Base-by-base conservation (phyloP, 2,329 filamentous ascomycete species). In the Paecilomyces formosus region DNA sequence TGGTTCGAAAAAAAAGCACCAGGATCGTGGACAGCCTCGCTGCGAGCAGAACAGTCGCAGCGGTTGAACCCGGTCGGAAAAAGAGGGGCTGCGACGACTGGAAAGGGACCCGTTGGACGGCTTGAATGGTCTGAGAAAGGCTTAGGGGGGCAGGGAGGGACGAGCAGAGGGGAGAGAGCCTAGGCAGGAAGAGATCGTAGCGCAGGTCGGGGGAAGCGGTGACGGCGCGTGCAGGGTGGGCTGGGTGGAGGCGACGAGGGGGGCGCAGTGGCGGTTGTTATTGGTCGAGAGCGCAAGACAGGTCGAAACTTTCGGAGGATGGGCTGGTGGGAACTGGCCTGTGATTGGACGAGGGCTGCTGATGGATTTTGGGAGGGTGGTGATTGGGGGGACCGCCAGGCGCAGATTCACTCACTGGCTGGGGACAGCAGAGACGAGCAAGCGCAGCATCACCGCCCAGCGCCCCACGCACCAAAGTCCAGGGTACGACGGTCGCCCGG, bases 121-220 rank as follows among this genome's bases (percentile, higher is more conserved):
- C 66, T 65, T 68, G 64, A 65, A 65, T 63, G 60, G 62, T 63
- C 63, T 65, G 60, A 61, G 61, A 63, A 63, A 53, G 64, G 62
- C 61, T 64, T 68, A 63, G 64, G 60, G 61, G 30, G 61, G 30
- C 8, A 31, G 60, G 60, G 61, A 63, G 63, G 52, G 63, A 61
- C 24, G 24, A 26, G 24, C 24, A 61, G 63, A 67, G 62, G 64
- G 59, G 61, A 63, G 60, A 57, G 24, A 26, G 24, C 24, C 71
- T 74, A 74, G 62, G 61, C 59, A 60, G 64, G 61, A 70, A 71
- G 61, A 54, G 59, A 68, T 65, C 58, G 64, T 74, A 74, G 72
- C 63, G 72, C 64, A 72, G 50, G 67, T 67, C 65, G 71, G 71
- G 70, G 68, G 65, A 66, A 67, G 60, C 67, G 67, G 64, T 61